Evolutionary conservation across 192 early-diverging fungal species (phyloP), one percentile per base, ranked within the genome.

Genomic region (Backusella parvicylindrica): DNA sequence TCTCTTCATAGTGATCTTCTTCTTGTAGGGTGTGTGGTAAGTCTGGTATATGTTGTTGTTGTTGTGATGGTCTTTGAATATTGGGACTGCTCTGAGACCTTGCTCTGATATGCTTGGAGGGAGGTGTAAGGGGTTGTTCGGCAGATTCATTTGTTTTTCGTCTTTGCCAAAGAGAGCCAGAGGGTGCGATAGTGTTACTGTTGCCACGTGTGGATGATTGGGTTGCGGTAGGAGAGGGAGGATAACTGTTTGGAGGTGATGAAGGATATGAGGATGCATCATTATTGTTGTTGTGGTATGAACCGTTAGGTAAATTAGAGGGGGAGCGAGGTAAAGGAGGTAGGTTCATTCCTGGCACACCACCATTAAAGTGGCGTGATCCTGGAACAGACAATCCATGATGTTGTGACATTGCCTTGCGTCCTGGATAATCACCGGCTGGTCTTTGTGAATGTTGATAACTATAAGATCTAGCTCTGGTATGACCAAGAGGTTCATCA

Each of bases 71-170:
- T 36, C 65, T 66, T n/a, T 81, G 79, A 41, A 89, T 88, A 65
- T 89, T 89, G 28, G 88, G 86, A 56, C 78, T 89, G 68, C 86
- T 88, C 43, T 86, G 84, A 16, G 88, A 87, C 32, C 88, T 80
- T n/a, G 84, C 69, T 18, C 86, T 83, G 12, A 84, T 74, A 26
- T 81, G 81, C 28, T 33, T 12, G 28, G 63, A 71, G 82, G 50
- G 47, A 35, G 18, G 18, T 72, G 49, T 53, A 33, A 72, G 40
- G 35, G 21, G 36, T 18, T 73, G 30, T 47, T 37, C 32, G 21
- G 43, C 68, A 21, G 32, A 23, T 2, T 32, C 66, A 12, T 68
- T 40, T 30, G 67, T 47, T 12, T 68, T 21, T 15, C 37, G 28
- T 26, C 43, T 47, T 33, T 64, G 64, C 72, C 72, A 73, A 6